Percentiles rank a stretch among this genome's conserved stretches.
These are phyloP conservation scores for Rubroshorea leprosula DNA, from an alignment of 345 rosid genomes.

Conservation along the genomic window DNA sequence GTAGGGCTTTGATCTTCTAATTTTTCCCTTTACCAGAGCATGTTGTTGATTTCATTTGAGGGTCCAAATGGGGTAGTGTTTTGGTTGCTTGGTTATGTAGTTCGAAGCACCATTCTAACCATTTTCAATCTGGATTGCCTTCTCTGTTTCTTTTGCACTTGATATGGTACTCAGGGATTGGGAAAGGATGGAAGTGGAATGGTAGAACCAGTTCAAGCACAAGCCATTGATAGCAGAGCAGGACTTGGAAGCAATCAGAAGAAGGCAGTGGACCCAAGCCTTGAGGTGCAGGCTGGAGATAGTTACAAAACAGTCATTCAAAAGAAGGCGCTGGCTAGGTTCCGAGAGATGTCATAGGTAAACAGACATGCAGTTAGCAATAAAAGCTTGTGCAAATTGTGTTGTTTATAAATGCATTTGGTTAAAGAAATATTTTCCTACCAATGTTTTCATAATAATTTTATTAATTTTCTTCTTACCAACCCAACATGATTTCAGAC, in stretches of 20 bases:
- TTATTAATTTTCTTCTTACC: too few species aligned
- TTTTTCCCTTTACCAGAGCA: neutral
- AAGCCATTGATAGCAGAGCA: constrained; percentile 71
- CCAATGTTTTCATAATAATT: too few species aligned
- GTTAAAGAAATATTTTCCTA: neutral
- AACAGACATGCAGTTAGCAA: neutral
- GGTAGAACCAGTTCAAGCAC: constrained; percentile 89
- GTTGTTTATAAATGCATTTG: neutral
- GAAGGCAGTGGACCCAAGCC: constrained; percentile 64
- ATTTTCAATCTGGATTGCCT: constrained; percentile 2
- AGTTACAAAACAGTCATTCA: constrained; percentile 91
- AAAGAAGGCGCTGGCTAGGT: constrained; percentile 91
- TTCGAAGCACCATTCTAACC: constrained; percentile 22
- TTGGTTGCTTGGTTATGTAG: constrained; percentile 2
- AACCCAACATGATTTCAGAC: too few species aligned
- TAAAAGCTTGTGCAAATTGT: constrained; percentile 1
- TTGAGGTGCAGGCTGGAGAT: constrained; percentile 91
- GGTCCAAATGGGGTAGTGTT: constrained; percentile 5
- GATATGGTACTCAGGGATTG: constrained; percentile 56
- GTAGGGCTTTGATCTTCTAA: neutral
- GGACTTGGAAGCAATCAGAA: constrained; percentile 93
- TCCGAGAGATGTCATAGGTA: constrained; percentile 63
- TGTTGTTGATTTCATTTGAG: neutral
- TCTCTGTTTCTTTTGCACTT: constrained; percentile 13
- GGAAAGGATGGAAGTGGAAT: constrained; percentile 97